Base-by-base conservation (phyloP, 2,329 filamentous ascomycete species). In the Epichloe bromicola region DNA sequence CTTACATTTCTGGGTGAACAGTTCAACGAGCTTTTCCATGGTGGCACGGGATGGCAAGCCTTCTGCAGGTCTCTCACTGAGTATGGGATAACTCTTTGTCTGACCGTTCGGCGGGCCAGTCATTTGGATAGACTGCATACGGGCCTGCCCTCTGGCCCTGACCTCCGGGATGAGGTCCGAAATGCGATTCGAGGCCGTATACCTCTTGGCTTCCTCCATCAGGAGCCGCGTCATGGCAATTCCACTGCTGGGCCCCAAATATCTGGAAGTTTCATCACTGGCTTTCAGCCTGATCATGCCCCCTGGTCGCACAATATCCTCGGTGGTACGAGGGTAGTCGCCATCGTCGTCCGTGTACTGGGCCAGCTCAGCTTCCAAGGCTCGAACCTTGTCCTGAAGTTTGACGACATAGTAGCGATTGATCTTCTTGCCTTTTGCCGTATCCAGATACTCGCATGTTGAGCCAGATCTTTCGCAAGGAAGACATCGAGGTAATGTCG, bases 141-240 rank as follows among this genome's bases (percentile, higher is more conserved):
- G 71, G 43, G 72, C 70, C 45, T 72, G 66, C 49, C 73, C 80
- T 70, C 69, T 82, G 63, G 66, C 80, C 66, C 70, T 81, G 63
- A 78, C 71, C 51, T 90, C 85, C 3, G 90, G 88, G 34, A 96
- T 87, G 47, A 97, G 82, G 58, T 96, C 89, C 52, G 88, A 89
- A 64, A 97, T 96, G 57, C 85, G 88, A 66, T 89, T 87, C 5
- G 88, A 85, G 61, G 93, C 86, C 26, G 89, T 94, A 61, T 91
- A 95, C 56, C 89, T 85, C 70, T 95, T 97, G 49, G 91, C 91
- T 67, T 95, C 82, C 65, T 96, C 90, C 86, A 98, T 96, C 11
- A 98, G 83, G 58, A 97, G 76, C 33, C 91, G 82, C 12, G 90
- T 95, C 73, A 97, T 95, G 62, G 89, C 88, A 60, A 96, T 95